These are phyloP conservation scores for Catenaria anguillulae DNA, from an alignment of 371 early-diverging fungal species.

Conservation along the genomic window DNA sequence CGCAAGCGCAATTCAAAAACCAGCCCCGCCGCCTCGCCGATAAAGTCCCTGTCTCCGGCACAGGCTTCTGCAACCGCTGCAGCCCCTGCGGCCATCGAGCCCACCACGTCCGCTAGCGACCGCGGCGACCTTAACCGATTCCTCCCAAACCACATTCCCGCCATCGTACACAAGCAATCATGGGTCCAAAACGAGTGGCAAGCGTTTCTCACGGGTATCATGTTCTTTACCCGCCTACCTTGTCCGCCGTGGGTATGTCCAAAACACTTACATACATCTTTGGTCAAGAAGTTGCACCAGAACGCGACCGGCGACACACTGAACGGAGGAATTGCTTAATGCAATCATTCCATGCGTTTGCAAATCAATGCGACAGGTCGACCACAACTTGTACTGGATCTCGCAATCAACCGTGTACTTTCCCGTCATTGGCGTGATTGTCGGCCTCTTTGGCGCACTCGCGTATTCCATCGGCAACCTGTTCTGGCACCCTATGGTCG, in stretches of 20 bases:
- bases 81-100: too few relatives aligned
- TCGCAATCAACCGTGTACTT: slow-evolving; percentile 4
- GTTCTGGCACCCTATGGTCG: slow-evolving; percentile 1
- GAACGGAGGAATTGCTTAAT: too few relatives aligned
- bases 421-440: slow-evolving; percentile 3
- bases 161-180: not conserved
- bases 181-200: not conserved
- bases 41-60: too few relatives aligned
- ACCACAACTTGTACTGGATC: slow-evolving; percentile 7
- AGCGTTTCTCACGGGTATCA: slow-evolving; percentile 6
- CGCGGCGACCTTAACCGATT: not conserved
- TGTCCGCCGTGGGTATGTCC: not conserved
- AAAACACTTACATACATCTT: too few relatives aligned
- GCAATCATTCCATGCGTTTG: too few relatives aligned
- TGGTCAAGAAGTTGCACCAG: too few relatives aligned
- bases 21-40: too few relatives aligned
- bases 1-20: too few relatives aligned
- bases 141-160: not conserved
- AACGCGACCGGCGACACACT: too few relatives aligned
- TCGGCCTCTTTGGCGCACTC: not conserved
- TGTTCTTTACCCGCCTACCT: slow-evolving; percentile 6
- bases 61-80: too few relatives aligned
- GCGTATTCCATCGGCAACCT: not conserved
- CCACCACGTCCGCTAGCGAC: not conserved
- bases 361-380: too few relatives aligned